Conservation (phyloP, 306 rosid species). For the Fragaria ananassa region DNA sequence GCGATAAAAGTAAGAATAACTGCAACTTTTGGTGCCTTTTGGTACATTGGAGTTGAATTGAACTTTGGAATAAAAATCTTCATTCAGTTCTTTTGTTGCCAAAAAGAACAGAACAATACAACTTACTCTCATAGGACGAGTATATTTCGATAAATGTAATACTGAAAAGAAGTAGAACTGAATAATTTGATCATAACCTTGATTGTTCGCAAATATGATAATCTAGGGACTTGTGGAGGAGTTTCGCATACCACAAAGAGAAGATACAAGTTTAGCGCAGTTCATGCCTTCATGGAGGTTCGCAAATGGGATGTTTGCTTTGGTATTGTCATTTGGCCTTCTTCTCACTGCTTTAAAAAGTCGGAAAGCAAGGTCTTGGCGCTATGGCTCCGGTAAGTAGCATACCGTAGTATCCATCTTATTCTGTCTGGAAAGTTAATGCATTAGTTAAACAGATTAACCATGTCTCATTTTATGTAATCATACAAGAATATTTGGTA, state of each 20-base stretch:
- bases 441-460: not conserved
- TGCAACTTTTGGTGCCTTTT: not conserved
- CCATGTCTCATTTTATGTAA: not conserved
- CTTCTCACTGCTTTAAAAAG: constrained; percentile 78
- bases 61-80: not conserved
- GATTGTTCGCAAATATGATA: not conserved
- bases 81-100: not conserved
- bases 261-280: constrained; percentile 39
- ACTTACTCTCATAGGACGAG: not conserved
- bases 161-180: constrained; percentile 3
- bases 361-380: constrained; percentile 97
- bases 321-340: constrained; percentile 97
- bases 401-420: not conserved
- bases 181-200: not conserved
- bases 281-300: constrained; percentile 91
- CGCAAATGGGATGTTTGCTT: constrained; percentile 95
- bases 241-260: constrained; percentile 67
- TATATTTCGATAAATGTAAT: not conserved
- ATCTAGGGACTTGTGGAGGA: constrained; percentile 85
- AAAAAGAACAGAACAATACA: not conserved
- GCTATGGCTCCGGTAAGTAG: constrained; percentile 80
- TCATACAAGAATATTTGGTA: not conserved
- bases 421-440: not conserved
- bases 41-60: not conserved
- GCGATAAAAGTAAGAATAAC: constrained; percentile 64